Base-by-base conservation (phyloP, 768 basidiomycete species). In the Dioszegia hungarica region DNA sequence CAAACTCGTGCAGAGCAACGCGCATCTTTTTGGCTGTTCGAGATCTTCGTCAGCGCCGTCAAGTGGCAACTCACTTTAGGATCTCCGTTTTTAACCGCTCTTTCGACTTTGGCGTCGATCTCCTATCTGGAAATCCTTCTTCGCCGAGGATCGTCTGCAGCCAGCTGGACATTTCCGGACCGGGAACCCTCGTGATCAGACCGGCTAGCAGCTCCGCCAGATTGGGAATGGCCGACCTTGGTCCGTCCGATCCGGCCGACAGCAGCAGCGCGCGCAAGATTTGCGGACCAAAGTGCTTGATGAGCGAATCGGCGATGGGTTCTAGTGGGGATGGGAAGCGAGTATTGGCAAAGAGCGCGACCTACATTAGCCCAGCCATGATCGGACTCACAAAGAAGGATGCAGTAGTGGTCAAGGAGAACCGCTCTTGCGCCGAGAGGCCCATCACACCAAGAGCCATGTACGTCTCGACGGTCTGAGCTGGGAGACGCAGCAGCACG, bases 1-100 rank as follows among this genome's bases (percentile, higher is more conserved):
- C 86, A 74, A 94, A 92, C 60, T 93, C 88, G 62, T 90, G 85
- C 11, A 89, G 85, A 0, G 90, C 90, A 36, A 91, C 90, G 60
- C 87, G 79, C 33, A 85, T 89, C 62, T 80, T 81, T 70, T 85
- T 86, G 2, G 84, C 77, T 17, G 87, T 87, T 38, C 88, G 81
- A 33, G 88, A 84, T 36, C 61, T 53, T n/a, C n/a, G 14, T 41
- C 5, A 43, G 17, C 36, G 22, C 19, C 48, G 14, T 27, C 1
- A n/a, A 28, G 17, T 22, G 8, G 3, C 10, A n/a, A 57, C 67
- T 73, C 60, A 74, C 73, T 57, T 66, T 31, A 75, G 50, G n/a
- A 77, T 57, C 5, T 59, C 56, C 15, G 63, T 60, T 41, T 72
- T 68, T 60, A 97, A 86, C 61, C 84, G 84, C 57, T 86, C 84